Percentiles rank a stretch among this genome's conserved stretches.
Evolutionary conservation across 1,284 basidiomycete species (phyloP).

Genomic region (Boletellus deceptivus): DNA sequence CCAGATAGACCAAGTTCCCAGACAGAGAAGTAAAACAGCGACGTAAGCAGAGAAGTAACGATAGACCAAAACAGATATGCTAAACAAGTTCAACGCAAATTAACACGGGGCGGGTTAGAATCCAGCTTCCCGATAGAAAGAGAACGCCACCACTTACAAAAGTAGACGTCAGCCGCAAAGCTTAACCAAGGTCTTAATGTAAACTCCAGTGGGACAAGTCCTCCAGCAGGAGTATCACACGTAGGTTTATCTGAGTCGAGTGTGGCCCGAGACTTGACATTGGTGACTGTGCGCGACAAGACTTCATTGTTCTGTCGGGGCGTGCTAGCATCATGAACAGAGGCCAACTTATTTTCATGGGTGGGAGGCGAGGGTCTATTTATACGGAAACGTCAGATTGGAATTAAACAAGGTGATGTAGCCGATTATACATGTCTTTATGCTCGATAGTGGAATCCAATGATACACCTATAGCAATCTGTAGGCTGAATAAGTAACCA

Average conservation of each 20-base stretch:
- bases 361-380: conserved; percentile 21
- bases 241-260: background rate
- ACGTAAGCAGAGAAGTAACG: conserved; percentile 78
- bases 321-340: background rate
- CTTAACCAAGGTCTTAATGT: conserved; percentile 30
- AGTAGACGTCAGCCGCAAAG: conserved; percentile 53
- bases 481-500: conserved; percentile 4
- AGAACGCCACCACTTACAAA: conserved; percentile 41
- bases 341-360: conserved; percentile 7
- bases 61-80: conserved; percentile 89
- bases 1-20: conserved; percentile 86
- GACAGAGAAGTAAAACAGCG: conserved; percentile 90
- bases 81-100: conserved; percentile 32
- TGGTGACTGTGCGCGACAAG: background rate
- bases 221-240: background rate
- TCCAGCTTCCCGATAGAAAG: conserved; percentile 39
- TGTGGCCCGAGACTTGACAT: background rate
- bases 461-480: conserved; percentile 32
- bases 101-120: conserved; percentile 32
- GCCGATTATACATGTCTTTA: conserved; percentile 31
- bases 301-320: conserved; percentile 2
- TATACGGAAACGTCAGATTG: conserved; percentile 20
- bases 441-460: conserved; percentile 20
- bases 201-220: background rate
- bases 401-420: conserved; percentile 21